phyloP scores from a whole-genome alignment of 768 basidiomycete genomes.

The Xerocomellus chrysenteron region DNA sequence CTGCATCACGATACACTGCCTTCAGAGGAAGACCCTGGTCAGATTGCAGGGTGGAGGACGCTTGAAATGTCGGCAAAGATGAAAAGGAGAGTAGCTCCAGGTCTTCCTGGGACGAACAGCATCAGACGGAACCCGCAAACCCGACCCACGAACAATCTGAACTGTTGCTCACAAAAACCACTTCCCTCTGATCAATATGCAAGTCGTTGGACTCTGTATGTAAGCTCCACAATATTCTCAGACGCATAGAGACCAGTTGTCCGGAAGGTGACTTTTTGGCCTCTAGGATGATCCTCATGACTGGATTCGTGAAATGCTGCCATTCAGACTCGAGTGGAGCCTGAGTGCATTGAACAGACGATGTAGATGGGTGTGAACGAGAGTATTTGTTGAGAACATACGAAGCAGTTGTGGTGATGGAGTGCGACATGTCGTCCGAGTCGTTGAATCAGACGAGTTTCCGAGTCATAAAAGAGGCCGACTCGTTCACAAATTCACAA shows the following conservation, averaged over 20 bases:
- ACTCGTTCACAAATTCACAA: not conserved
- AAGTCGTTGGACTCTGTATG: slow-evolving; percentile 37
- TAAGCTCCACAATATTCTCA: slow-evolving; percentile 66
- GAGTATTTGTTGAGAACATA: slow-evolving; percentile 67
- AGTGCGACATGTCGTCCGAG: slow-evolving; percentile 26
- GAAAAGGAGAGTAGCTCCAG: slow-evolving; percentile 73
- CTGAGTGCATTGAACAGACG: slow-evolving; percentile 12
- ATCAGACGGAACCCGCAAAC: not conserved
- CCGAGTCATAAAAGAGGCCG: not conserved
- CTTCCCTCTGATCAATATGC: slow-evolving; percentile 49
- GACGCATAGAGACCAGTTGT: slow-evolving; percentile 59
- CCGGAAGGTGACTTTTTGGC: slow-evolving; percentile 48
- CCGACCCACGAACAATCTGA: not conserved
- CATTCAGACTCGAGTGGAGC: slow-evolving; percentile 49
- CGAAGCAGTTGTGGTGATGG: slow-evolving; percentile 55
- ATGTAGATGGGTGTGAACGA: slow-evolving; percentile 49
- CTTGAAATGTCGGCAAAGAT: slow-evolving; percentile 34
- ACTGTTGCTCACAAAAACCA: slow-evolving; percentile 59
- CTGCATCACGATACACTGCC: slow-evolving; percentile 71
- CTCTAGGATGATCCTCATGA: slow-evolving; percentile 62
- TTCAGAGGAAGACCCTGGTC: slow-evolving; percentile 70
- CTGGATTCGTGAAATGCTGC: slow-evolving; percentile 77
- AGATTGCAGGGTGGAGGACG: slow-evolving; percentile 29
- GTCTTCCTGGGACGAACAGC: slow-evolving; percentile 56
- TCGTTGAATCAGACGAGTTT: not conserved